These are phyloP conservation scores for Monosporascus sp. DNA, from an alignment of 2,329 filamentous ascomycete species.

Conservation along the genomic window DNA sequence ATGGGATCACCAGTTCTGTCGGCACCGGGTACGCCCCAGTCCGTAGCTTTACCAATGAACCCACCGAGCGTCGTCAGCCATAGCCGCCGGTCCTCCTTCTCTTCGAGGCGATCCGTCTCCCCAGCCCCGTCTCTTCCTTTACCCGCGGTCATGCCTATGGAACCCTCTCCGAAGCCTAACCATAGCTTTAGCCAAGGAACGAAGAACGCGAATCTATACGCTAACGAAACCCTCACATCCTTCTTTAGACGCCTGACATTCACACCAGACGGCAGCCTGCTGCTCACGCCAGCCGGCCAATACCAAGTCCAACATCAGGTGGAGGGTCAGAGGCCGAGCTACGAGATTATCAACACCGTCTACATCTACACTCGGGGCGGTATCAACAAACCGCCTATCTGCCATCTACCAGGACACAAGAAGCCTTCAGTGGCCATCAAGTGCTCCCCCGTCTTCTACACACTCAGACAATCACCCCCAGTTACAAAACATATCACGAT, in stretches of 20 bases:
- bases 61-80: conserved; percentile 84
- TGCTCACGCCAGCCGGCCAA: conserved; percentile 92
- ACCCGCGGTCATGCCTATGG: conserved; percentile 91
- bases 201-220: conserved; percentile 86
- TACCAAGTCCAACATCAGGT: conserved; percentile 75
- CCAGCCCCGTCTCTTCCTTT: conserved; percentile 91
- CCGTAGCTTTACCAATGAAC: conserved; percentile 89
- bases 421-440: conserved; percentile 95
- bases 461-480: conserved; percentile 62
- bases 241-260: conserved; percentile 95
- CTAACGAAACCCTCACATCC: conserved; percentile 93
- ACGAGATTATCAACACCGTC: conserved; percentile 93
- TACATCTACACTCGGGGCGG: conserved; percentile 97
- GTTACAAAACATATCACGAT: conserved; percentile 87
- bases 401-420: conserved; percentile 93
- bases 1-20: conserved; percentile 83
- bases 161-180: conserved; percentile 76
- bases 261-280: conserved; percentile 86
- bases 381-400: conserved; percentile 93
- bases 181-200: conserved; percentile 55
- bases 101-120: conserved; percentile 79
- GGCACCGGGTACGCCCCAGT: conserved; percentile 88
- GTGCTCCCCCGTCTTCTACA: conserved; percentile 89
- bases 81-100: conserved; percentile 92
- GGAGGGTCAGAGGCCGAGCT: conserved; percentile 63